phyloP scores from a whole-genome alignment of 192 early-diverging fungal genomes.

The Backusella sp. region DNA sequence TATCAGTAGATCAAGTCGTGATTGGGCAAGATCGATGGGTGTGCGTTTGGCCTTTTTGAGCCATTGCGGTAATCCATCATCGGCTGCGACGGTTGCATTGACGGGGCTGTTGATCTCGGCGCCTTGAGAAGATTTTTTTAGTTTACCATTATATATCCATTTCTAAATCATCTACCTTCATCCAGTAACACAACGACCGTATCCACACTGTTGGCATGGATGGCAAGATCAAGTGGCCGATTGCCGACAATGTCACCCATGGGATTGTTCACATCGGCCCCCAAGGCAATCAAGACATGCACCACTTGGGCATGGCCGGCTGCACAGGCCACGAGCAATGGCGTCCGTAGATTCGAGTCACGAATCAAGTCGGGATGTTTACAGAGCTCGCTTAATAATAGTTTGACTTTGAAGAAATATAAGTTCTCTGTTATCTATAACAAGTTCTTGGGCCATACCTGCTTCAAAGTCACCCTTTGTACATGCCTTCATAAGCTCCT shows the following conservation, averaged over 20 bases:
- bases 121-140: neutral
- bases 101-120: neutral
- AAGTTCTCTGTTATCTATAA: too few species aligned
- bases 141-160: too few species aligned
- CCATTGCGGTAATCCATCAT: slow-evolving; percentile 3
- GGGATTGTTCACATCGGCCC: slow-evolving; percentile 34
- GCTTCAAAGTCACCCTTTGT: slow-evolving; percentile 19
- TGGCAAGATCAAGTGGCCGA: slow-evolving; percentile 33
- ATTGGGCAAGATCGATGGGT: slow-evolving; percentile 33
- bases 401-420: too few species aligned
- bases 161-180: slow-evolving; percentile 10
- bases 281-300: slow-evolving; percentile 15
- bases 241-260: slow-evolving; percentile 37
- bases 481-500: slow-evolving; percentile 30
- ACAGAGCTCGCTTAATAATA: slow-evolving; percentile 9
- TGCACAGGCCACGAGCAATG: slow-evolving; percentile 33
- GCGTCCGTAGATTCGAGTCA: slow-evolving; percentile 34
- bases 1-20: slow-evolving; percentile 28
- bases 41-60: slow-evolving; percentile 8
- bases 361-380: slow-evolving; percentile 31
- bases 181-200: slow-evolving; percentile 29
- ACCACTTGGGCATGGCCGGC: slow-evolving; percentile 25
- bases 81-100: neutral
- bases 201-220: slow-evolving; percentile 35
- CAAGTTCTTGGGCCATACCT: slow-evolving; percentile 21